Evolutionary conservation across 768 basidiomycete genomes (phyloP).

Genomic region (Phaeotremella fagi): DNA sequence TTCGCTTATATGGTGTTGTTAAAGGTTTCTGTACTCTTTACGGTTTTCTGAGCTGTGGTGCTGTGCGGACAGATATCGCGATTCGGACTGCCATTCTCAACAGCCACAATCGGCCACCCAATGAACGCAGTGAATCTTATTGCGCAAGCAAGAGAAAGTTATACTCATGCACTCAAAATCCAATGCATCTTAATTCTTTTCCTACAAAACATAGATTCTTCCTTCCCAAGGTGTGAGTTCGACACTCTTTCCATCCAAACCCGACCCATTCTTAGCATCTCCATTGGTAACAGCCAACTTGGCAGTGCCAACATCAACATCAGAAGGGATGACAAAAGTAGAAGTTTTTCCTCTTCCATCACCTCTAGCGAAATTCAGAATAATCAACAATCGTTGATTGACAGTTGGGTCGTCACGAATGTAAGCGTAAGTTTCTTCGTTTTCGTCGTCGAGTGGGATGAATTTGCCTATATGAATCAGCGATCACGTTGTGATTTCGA

Average conservation of each 20-base stretch:
- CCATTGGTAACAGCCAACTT: conserved; percentile 25
- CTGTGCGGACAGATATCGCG: no score
- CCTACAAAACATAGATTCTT: conserved; percentile 20
- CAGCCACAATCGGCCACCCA: no score
- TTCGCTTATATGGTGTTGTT: no score
- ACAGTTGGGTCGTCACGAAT: conserved; percentile 28
- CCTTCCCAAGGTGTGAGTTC: conserved; percentile 23
- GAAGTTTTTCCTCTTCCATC: conserved; percentile 6
- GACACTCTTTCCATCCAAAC: conserved; percentile 6
- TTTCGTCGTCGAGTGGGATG: conserved; percentile 51
- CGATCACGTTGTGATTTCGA: neutral
- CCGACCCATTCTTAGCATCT: conserved; percentile 10
- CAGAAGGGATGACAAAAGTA: conserved; percentile 13
- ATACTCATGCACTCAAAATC: no score
- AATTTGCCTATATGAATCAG: conserved; percentile 57
- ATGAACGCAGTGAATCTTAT: no score
- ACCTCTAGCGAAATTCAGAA: conserved; percentile 40
- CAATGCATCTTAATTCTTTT: neutral
- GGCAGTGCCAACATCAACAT: conserved; percentile 17
- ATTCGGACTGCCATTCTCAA: no score
- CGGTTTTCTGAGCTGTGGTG: no score
- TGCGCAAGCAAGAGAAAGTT: no score
- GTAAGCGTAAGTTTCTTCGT: conserved; percentile 59
- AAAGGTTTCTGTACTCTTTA: no score
- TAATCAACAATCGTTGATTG: conserved; percentile 36